Conservation (phyloP, 305 asterid species). For the Fraxinus baroniana region DNA sequence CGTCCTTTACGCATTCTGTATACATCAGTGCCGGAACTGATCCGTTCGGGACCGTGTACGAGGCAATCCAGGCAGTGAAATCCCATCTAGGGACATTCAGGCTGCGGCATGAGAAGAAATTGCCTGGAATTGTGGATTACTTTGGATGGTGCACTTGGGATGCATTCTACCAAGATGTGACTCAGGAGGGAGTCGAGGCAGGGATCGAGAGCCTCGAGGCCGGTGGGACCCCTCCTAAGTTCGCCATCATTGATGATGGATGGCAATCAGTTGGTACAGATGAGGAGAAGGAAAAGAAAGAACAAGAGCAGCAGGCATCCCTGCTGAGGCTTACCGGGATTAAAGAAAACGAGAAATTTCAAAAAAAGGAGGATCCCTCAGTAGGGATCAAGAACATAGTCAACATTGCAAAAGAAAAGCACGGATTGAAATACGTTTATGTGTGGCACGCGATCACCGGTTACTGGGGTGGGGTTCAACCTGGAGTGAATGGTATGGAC, state of each 20-base stretch:
- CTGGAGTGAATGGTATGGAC: slow-evolving; percentile 43
- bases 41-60: slow-evolving; percentile 38
- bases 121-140: slow-evolving; percentile 43
- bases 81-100: slow-evolving; percentile 40
- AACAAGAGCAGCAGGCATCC: slow-evolving; percentile 11
- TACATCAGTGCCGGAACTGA: slow-evolving; percentile 42
- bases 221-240: slow-evolving; percentile 43
- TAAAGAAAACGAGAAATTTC: slow-evolving; percentile 47
- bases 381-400: slow-evolving; percentile 46
- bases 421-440: slow-evolving; percentile 42
- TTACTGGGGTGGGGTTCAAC: slow-evolving; percentile 54
- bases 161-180: slow-evolving; percentile 49
- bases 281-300: not conserved
- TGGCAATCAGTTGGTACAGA: slow-evolving; percentile 47
- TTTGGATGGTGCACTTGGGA: slow-evolving; percentile 66
- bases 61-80: slow-evolving; percentile 37
- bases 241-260: slow-evolving; percentile 47
- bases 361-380: slow-evolving; percentile 31
- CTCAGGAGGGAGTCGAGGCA: slow-evolving; percentile 48
- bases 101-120: slow-evolving; percentile 46
- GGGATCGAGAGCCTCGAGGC: slow-evolving; percentile 39
- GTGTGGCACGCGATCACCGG: slow-evolving; percentile 59
- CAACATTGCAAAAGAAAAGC: slow-evolving; percentile 39
- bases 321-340: slow-evolving; percentile 39
- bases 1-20: slow-evolving; percentile 34